A percentile compares a stretch with the other conserved stretches of the same genome.
These are phyloP conservation scores for Moniliella sp. DNA, from an alignment of 1,284 basidiomycete species.

Conservation along the genomic window DNA sequence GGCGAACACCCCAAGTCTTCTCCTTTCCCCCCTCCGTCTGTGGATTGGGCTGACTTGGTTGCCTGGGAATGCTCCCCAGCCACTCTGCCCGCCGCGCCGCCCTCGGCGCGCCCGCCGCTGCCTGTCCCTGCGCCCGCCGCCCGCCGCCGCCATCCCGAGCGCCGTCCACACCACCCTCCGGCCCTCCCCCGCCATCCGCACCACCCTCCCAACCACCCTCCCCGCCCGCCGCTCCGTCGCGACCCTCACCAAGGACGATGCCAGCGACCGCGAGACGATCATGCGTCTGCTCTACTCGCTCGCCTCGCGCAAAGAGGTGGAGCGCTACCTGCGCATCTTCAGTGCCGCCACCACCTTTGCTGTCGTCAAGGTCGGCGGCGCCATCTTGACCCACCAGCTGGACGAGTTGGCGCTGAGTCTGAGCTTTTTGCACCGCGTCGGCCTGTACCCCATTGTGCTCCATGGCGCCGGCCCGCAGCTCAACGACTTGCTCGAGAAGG, in stretches of 20 bases:
- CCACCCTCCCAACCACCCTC: too few relatives aligned
- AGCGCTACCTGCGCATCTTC: slow-evolving; percentile 33
- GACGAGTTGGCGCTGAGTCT: slow-evolving; percentile 31
- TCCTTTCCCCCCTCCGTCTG: too few relatives aligned
- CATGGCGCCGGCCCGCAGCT: slow-evolving; percentile 34
- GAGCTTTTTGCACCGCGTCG: slow-evolving; percentile 32
- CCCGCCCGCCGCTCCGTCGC: too few relatives aligned
- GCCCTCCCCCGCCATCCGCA: too few relatives aligned
- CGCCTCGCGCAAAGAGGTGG: slow-evolving; percentile 32
- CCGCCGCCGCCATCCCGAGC: too few relatives aligned
- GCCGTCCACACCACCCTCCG: too few relatives aligned
- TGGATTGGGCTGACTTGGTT: too few relatives aligned
- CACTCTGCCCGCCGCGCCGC: too few relatives aligned
- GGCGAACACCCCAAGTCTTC: too few relatives aligned
- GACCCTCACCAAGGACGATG: neutral
- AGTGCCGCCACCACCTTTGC: slow-evolving; percentile 31
- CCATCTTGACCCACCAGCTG: slow-evolving; percentile 31
- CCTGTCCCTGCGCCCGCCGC: too few relatives aligned
- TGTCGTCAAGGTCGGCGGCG: slow-evolving; percentile 33
- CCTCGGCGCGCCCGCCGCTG: too few relatives aligned
- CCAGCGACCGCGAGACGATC: slow-evolving; percentile 19
- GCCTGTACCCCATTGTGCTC: slow-evolving; percentile 31
- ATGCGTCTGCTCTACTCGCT: slow-evolving; percentile 31
- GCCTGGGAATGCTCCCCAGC: too few relatives aligned
- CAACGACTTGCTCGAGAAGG: slow-evolving; percentile 31